These are phyloP conservation scores for Saraca asoca DNA, from an alignment of 331 rosid genomes.

Conservation along the genomic window DNA sequence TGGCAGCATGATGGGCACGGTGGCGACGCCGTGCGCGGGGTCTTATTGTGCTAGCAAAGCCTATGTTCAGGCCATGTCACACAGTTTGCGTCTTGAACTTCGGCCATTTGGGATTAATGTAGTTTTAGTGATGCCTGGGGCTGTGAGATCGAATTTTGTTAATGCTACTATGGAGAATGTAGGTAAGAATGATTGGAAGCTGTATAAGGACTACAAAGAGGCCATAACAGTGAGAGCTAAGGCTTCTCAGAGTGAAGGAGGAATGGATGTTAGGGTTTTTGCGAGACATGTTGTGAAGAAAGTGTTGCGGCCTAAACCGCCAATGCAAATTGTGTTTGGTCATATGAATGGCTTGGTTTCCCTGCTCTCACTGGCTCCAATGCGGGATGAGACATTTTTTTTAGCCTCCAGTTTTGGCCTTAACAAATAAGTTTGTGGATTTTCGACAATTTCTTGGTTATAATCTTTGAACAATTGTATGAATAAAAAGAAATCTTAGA, in stretches of 20 bases:
- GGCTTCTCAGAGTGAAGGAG: conserved; percentile 72
- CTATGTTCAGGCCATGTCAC: conserved; percentile 63
- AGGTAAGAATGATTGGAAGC: conserved; percentile 56
- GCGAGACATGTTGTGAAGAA: conserved; percentile 64
- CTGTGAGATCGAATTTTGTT: conserved; percentile 72
- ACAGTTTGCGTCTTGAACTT: conserved; percentile 60
- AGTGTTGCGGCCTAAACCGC: conserved; percentile 58
- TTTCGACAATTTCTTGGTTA: neutral
- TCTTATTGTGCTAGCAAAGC: conserved; percentile 76
- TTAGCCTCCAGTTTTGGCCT: conserved; percentile 65
- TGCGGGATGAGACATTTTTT: conserved; percentile 67
- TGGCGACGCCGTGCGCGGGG: conserved; percentile 85
- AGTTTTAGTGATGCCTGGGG: conserved; percentile 68
- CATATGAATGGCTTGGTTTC: conserved; percentile 69
- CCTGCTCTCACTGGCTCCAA: conserved; percentile 67
- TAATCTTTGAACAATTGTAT: no score
- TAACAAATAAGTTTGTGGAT: conserved; percentile 42
- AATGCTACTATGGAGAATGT: conserved; percentile 49
- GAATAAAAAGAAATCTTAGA: no score
- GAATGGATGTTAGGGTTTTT: conserved; percentile 60
- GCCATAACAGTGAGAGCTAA: conserved; percentile 60
- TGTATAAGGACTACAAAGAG: conserved; percentile 59
- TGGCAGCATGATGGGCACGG: conserved; percentile 67
- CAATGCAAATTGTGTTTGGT: conserved; percentile 66
- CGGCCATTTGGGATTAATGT: conserved; percentile 75